phyloP scores from a whole-genome alignment of 1,139 yeast genomes.

The Kurtzmaniella quercitrusa region DNA sequence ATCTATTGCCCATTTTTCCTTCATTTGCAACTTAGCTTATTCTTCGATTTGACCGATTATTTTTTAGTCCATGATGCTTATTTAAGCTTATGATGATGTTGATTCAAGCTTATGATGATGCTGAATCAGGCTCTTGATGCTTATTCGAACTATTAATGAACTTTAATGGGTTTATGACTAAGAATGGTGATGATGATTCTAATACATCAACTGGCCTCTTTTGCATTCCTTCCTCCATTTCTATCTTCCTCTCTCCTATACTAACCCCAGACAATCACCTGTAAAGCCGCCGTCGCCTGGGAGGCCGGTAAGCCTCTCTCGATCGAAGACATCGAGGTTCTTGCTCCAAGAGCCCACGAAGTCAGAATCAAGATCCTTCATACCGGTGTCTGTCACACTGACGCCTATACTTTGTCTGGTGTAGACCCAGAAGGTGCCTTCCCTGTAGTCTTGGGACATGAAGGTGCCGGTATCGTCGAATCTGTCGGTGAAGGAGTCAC shows the following conservation, averaged over 20 bases:
- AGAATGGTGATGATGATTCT: no score
- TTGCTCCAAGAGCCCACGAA: slow-evolving; percentile 94
- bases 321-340: slow-evolving; percentile 85
- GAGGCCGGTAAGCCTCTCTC: slow-evolving; percentile 83
- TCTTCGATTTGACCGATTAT: no score
- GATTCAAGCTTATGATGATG: no score
- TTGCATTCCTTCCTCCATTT: background rate
- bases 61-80: no score
- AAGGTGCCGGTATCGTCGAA: slow-evolving; percentile 95
- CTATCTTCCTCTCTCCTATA: slow-evolving; percentile 1
- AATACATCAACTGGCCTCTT: no score
- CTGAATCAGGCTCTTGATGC: no score
- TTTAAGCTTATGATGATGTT: no score
- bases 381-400: slow-evolving; percentile 98
- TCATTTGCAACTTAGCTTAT: no score
- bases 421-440: slow-evolving; percentile 95
- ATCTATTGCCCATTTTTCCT: no score
- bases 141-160: no score
- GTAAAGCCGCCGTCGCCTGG: slow-evolving; percentile 98
- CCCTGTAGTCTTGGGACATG: slow-evolving; percentile 91
- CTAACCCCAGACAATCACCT: slow-evolving; percentile 60
- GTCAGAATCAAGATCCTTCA: slow-evolving; percentile 83
- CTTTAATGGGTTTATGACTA: no score
- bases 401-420: slow-evolving; percentile 93
- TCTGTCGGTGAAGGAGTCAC: slow-evolving; percentile 91